Evolutionary conservation across 768 basidiomycete species (phyloP), one percentile per base, ranked within the genome.

Genomic region (Postia placenta): DNA sequence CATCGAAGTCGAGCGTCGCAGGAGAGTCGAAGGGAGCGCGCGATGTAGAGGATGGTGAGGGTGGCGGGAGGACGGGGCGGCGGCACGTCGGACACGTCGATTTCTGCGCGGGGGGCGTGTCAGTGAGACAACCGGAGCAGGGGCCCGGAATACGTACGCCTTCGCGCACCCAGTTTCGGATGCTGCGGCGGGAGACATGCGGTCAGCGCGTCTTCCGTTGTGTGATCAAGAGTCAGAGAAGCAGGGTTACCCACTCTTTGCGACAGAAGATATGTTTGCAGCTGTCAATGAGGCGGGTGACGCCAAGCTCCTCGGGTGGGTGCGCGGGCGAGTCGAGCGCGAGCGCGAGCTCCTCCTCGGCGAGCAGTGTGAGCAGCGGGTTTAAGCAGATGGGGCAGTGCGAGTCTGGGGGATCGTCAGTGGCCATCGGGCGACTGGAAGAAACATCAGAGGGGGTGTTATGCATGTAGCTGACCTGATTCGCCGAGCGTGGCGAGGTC

Each of bases 251-350:
- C 66, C 61, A 71, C 88, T 91, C 88, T 69, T 79, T 80, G 56
- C 85, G 75, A 62, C 88, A 91, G 59, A 90, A 91, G n/a, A 85
- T 56, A 60, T 92, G 88, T 3, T 65, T 62, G 51, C 71, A 74
- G 1, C 63, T 64, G 38, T 63, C 37, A 11, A 28, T 43, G 20
- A 92, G 66, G 55, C 70, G 76, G 19, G 86, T 87, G 19, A 90
- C 79, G 2, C 89, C 89, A 1, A 85, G 64, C 30, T 80, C 74
- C 53, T 87, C 83, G n/a, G 71, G 55, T 14, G 85, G 76, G 52
- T 84, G 76, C 7, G 87, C 85, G 3, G 87, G 86, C 1, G 87
- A 85, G 58, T 90, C 87, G 82, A 90, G 85, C 5, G 74, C 88
- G 20, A 68, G 58, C 0, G 85, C 85, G 44, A 74, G 74, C 64